Evolutionary conservation across 495 filamentous ascomycete species (phyloP).

Genomic region (Aspergillus egyptiacus): DNA sequence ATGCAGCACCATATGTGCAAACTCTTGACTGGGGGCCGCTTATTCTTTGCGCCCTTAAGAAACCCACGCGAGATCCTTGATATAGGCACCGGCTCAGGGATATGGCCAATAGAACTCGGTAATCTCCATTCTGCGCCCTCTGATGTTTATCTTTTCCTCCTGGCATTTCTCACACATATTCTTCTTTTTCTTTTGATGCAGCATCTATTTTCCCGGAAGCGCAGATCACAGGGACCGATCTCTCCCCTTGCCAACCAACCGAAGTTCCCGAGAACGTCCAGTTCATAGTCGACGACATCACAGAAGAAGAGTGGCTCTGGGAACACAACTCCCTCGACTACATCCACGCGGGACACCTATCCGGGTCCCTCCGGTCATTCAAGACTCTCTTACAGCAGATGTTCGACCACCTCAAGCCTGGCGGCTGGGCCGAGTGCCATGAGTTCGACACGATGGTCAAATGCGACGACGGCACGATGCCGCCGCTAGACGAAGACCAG

Average conservation of each 20-base stretch:
- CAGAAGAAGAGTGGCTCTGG: slow-evolving; percentile 48
- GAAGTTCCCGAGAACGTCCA: slow-evolving; percentile 52
- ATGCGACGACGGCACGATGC: slow-evolving; percentile 59
- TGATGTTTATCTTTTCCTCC: neutral
- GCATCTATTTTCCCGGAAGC: slow-evolving; percentile 49
- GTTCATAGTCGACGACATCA: slow-evolving; percentile 54
- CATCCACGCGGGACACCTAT: slow-evolving; percentile 43
- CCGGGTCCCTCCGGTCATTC: slow-evolving; percentile 35
- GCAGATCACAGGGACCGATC: slow-evolving; percentile 55
- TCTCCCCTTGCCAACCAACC: slow-evolving; percentile 57
- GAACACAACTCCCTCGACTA: slow-evolving; percentile 40
- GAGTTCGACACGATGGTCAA: slow-evolving; percentile 51
- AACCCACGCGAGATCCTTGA: slow-evolving; percentile 57
- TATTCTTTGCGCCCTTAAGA: slow-evolving; percentile 55
- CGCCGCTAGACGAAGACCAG: slow-evolving; percentile 36
- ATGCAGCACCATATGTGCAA: slow-evolving; percentile 58
- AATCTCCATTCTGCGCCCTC: slow-evolving; percentile 16
- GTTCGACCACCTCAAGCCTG: slow-evolving; percentile 51
- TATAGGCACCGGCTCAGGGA: slow-evolving; percentile 64
- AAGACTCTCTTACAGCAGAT: slow-evolving; percentile 37
- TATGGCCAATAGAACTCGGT: slow-evolving; percentile 64
- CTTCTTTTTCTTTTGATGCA: slow-evolving; percentile 17
- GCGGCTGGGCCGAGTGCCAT: slow-evolving; percentile 62
- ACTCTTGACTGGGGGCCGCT: slow-evolving; percentile 42
- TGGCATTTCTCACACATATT: neutral